Evolutionary conservation across 768 basidiomycete genomes (phyloP), one percentile per base, ranked within the genome.

Genomic region (Lactarius vividus): DNA sequence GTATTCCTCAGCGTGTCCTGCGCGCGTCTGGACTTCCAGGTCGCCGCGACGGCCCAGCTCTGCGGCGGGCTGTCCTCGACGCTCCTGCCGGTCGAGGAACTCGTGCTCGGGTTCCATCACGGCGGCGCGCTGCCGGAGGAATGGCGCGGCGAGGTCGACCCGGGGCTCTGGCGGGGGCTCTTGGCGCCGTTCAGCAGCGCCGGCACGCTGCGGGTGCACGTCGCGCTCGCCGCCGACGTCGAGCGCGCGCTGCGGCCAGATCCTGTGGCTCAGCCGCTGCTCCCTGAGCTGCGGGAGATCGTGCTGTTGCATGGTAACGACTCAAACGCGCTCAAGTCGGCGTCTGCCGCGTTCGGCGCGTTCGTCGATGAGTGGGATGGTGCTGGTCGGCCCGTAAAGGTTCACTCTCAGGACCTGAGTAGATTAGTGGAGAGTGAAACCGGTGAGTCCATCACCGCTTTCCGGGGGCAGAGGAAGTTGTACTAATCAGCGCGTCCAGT

Each of bases 231-330:
- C 0, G 57, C 18, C 4, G 57, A 58, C 15, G 56, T 66, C 33
- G 55, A 37, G 44, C 35, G 28, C n/a, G 54, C 64, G 20, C 29
- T 65, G 37, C 31, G 52, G 18, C 46, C 16, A 53, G 52, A 9
- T 13, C 10, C 33, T 18, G 31, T 1, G 40, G 44, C 16, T 15
- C 42, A 20, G 4, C 42, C 15, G 8, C 37, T 23, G 28, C 28
- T 66, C 18, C 65, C 61, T 1, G 61, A 58, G 20, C 20, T 67
- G 31, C 52, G 42, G 9, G 58, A 46, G 40, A 3, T 67, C 33
- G 53, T 63, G 35, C 54, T 67, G 42, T 11, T 67, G 23, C 65
- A 66, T 54, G 49, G 61, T 7, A 35, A 58, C 11, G 53, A 63
- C 16, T 16, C 55, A 23, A 31, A 16, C 16, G 23, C 35, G 20